Base-by-base conservation (phyloP, 106 monocot genomes). In the Alisma plantagoaquatica region DNA sequence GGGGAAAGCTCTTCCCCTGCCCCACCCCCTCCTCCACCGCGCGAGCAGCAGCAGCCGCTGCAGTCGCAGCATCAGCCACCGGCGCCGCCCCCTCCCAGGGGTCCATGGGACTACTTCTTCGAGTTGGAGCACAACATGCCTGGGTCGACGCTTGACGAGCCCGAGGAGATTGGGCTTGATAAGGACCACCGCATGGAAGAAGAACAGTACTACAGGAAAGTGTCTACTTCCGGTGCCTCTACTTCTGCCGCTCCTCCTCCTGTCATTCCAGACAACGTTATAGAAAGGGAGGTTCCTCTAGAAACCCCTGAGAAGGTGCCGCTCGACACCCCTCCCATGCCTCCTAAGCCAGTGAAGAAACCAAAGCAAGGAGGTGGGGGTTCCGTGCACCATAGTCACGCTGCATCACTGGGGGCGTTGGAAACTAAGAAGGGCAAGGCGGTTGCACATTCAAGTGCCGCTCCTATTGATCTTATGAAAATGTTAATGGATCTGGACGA, bases 51-150 rank as follows among this genome's bases (percentile, higher is more conserved):
- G 31, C 33, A 25, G 56, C 3, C 56, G 31, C n/a, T n/a, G n/a
- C n/a, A n/a, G n/a, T n/a, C n/a, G n/a, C n/a, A n/a, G n/a, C n/a
- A n/a, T n/a, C n/a, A n/a, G n/a, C n/a, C n/a, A n/a, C n/a, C n/a
- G n/a, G n/a, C n/a, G n/a, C n/a, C n/a, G n/a, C n/a, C n/a, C n/a
- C n/a, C n/a, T n/a, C n/a, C n/a, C n/a, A n/a, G n/a, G n/a, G n/a
- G n/a, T n/a, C n/a, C n/a, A n/a, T 70, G 73, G 60, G 76, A 84
- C 25, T 81, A 69, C 69, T 60, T 84, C 54, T 80, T 84, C 47
- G 11, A 21, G 15, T 38, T 41, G 56, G 56, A 41, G n/a, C 41
- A 56, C 0, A 54, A 73, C 57, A 75, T 80, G 6, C 65, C 73
- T 1, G 62, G 35, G 8, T 57, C 83, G 10, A 63, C 69, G 17